Base-by-base conservation (phyloP, 805 yeast species). In the Barnettozyma botsteinii region DNA sequence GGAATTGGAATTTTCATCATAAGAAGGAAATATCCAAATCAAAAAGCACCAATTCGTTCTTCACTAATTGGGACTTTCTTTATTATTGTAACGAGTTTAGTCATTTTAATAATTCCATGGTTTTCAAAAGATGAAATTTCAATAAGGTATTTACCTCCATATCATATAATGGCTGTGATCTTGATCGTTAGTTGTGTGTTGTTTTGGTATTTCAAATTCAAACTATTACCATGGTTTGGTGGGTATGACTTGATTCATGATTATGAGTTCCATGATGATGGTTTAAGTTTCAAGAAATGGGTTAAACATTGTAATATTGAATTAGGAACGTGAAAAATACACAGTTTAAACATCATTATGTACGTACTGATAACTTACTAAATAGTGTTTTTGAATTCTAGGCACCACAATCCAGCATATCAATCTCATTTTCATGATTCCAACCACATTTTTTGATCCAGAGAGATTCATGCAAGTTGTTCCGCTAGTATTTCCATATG, bases 201-300 rank as follows among this genome's bases (percentile, higher is more conserved):
- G 0, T 80, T 72, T 51, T 83, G 89, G 89, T 55, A 59, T 2
- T 30, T 70, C 12, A 70, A 63, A 61, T 83, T 81, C 51, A 58
- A 53, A 14, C 15, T 72, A 0, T 50, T 72, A 18, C 85, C 87
- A 1, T 48, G 59, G 45, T 9, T 66, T 1, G 66, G 71, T 7
- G 60, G 62, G 0, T 81, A 81, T 49, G 57, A 57, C 5, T 53
- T 81, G 21, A 59, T 62, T 7, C 65, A 67, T 9, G 69, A 62
- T 35, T 67, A 65, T 3, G 50, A 60, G 5, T 59, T 53, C 18
- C 60, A 75, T 37, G 66, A 69, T 2, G 88, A 81, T 56, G 88
- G 88, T 0, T 57, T 81, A 37, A 64, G 63, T 5, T 65, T 79
- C 1, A 78, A 75, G 46, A 57, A 61, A 46, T 81, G 88, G 88